Percentiles rank a stretch among this genome's conserved stretches.
These are phyloP conservation scores for Arthrobotrys sphaeroides DNA, from an alignment of 2,329 filamentous ascomycete genomes.

Conservation along the genomic window DNA sequence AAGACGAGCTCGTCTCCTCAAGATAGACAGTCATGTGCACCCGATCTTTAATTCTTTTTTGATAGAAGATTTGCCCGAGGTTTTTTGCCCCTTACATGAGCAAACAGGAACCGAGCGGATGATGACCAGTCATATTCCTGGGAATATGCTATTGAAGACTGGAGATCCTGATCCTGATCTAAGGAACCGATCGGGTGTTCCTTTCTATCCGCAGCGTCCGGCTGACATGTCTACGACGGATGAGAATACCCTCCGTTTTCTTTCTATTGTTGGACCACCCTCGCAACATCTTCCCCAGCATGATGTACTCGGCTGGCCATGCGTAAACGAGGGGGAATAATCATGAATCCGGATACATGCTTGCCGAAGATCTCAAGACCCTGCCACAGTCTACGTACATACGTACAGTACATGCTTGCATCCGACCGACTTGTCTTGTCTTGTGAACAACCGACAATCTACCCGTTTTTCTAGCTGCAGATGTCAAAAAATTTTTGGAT, in stretches of 20 bases:
- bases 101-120: slow-evolving; percentile 49
- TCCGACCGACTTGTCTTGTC: slow-evolving; percentile 37
- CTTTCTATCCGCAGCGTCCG: slow-evolving; percentile 37
- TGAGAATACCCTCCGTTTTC: background rate
- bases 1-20: slow-evolving; percentile 35
- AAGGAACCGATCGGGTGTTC: slow-evolving; percentile 42
- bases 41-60: slow-evolving; percentile 22
- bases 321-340: slow-evolving; percentile 19
- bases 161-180: slow-evolving; percentile 37
- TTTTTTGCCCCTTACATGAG: slow-evolving; percentile 54
- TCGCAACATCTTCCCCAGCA: slow-evolving; percentile 17
- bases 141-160: slow-evolving; percentile 6
- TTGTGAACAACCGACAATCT: slow-evolving; percentile 48
- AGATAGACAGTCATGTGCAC: slow-evolving; percentile 44
- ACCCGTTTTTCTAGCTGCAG: slow-evolving; percentile 46
- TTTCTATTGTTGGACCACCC: slow-evolving; percentile 40
- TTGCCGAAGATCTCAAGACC: slow-evolving; percentile 22
- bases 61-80: slow-evolving; percentile 23
- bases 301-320: background rate
- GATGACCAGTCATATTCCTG: slow-evolving; percentile 42
- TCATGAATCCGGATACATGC: slow-evolving; percentile 10
- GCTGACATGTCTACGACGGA: slow-evolving; percentile 26
- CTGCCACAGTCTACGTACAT: slow-evolving; percentile 23
- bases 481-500: slow-evolving; percentile 43
- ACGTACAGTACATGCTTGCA: no score